Conservation (phyloP, 2,329 filamentous ascomycete species). For the Zasmidium angulare region DNA sequence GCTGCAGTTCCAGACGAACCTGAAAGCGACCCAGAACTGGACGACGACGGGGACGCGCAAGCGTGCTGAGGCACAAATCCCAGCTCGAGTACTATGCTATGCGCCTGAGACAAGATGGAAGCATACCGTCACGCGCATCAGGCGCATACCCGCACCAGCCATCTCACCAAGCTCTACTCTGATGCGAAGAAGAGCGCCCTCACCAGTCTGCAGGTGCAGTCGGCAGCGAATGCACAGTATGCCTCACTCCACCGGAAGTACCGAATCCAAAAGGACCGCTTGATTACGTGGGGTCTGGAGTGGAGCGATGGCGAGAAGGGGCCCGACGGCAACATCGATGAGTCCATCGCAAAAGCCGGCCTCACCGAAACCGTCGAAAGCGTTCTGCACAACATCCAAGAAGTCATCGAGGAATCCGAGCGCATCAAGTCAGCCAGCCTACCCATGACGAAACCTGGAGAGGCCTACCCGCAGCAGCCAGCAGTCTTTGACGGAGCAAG, state of each 20-base stretch:
- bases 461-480: slow-evolving; percentile 38
- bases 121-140: slow-evolving; percentile 15
- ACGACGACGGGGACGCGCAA: neutral
- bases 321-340: slow-evolving; percentile 70
- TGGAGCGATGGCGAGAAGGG: slow-evolving; percentile 70
- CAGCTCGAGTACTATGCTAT: slow-evolving; percentile 1
- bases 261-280: slow-evolving; percentile 75
- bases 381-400: slow-evolving; percentile 78
- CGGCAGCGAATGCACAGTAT: slow-evolving; percentile 64
- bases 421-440: slow-evolving; percentile 56
- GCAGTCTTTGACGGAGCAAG: slow-evolving; percentile 64
- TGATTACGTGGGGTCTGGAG: slow-evolving; percentile 77
- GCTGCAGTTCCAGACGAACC: neutral
- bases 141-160: slow-evolving; percentile 25
- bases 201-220: slow-evolving; percentile 59
- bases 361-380: slow-evolving; percentile 75
- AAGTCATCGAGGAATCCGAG: slow-evolving; percentile 74
- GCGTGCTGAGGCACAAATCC: neutral
- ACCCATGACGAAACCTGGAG: slow-evolving; percentile 35
- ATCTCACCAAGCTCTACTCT: slow-evolving; percentile 70
- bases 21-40: neutral
- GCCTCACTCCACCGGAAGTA: slow-evolving; percentile 72
- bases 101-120: slow-evolving; percentile 8
- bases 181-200: slow-evolving; percentile 72
- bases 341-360: slow-evolving; percentile 65